Conservation (phyloP, 169 alveolate genomes). For the Plasmodium coatneyi region DNA sequence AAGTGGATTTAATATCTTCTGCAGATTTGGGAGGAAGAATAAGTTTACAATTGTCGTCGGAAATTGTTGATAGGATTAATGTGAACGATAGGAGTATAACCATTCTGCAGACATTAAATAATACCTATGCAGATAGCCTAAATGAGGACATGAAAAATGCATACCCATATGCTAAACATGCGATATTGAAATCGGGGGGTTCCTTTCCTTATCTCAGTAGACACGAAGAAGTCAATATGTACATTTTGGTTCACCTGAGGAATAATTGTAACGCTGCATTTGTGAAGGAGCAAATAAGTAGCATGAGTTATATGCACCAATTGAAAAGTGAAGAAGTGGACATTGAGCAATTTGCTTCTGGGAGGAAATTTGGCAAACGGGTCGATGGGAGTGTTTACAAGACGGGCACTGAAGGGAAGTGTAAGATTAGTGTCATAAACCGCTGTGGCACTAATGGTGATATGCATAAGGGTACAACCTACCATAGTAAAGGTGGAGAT, state of each 20-base stretch:
- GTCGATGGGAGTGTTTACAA: background rate
- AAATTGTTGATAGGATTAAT: slow-evolving; percentile 56
- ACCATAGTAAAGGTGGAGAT: background rate
- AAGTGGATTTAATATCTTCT: slow-evolving; percentile 81
- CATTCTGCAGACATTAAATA: slow-evolving; percentile 80
- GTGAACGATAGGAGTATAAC: slow-evolving; percentile 65
- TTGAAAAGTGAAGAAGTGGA: slow-evolving; percentile 21
- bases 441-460: background rate
- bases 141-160: slow-evolving; percentile 73
- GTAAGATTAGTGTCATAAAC: background rate
- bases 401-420: background rate
- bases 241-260: slow-evolving; percentile 80
- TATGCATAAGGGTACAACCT: background rate
- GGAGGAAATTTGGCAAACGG: background rate
- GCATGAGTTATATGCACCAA: slow-evolving; percentile 48
- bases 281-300: slow-evolving; percentile 50
- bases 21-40: slow-evolving; percentile 83
- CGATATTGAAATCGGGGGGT: slow-evolving; percentile 81
- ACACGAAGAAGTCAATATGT: slow-evolving; percentile 81
- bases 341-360: background rate
- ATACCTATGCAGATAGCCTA: slow-evolving; percentile 61
- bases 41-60: slow-evolving; percentile 81
- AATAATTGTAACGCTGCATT: slow-evolving; percentile 54
- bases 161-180: slow-evolving; percentile 79
- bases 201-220: slow-evolving; percentile 82